Evolutionary conservation across 352 stramenopile species (phyloP), one percentile per base, ranked within the genome.

Genomic region (Pythium biforme): DNA sequence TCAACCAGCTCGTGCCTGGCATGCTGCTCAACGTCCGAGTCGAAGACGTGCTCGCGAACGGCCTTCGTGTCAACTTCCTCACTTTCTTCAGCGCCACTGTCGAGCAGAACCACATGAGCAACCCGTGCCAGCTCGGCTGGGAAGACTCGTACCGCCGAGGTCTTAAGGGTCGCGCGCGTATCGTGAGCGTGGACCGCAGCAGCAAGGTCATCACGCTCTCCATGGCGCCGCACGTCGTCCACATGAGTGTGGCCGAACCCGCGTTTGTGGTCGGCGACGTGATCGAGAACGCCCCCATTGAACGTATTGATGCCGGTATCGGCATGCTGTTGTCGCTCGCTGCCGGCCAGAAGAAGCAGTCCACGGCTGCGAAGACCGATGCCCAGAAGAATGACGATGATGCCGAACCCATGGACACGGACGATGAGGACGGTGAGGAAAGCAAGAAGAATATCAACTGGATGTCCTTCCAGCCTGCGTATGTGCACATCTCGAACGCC

Each of bases 21-120:
- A 97, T 97, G 90, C 70, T 99, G 60, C 77, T 97, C 4, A 93
- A 97, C 67, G 86, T 96, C 22, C 88, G 86, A 43, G 87, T 99
- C 10, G 94, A 98, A 58, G 84, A 95, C 17, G 84, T 95, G 34
- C 72, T 96, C 53, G 69, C 77, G 55, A 96, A 95, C 61, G 88
- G 89, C 1, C 75, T 97, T 22, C 77, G 74, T 31, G 88, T 97
- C 59, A 94, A 90, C 64, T 97, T 96, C 55, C 81, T 97, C 45
- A 92, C 81, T 14, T 95, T 94, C 57, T 97, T 97, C 67, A 77
- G 73, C 33, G 89, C 83, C 23, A 93, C 83, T 3, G 87, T 97
- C 20, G 89, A 97, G 71, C 84, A 94, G 51, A 93, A 90, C 66
- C 88, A 96, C 80, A 89, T 96, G 81, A 94, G 84, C 72, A 78